Conservation (phyloP, 164 flowering plant genomes). For the Paratinospora sagittata region DNA sequence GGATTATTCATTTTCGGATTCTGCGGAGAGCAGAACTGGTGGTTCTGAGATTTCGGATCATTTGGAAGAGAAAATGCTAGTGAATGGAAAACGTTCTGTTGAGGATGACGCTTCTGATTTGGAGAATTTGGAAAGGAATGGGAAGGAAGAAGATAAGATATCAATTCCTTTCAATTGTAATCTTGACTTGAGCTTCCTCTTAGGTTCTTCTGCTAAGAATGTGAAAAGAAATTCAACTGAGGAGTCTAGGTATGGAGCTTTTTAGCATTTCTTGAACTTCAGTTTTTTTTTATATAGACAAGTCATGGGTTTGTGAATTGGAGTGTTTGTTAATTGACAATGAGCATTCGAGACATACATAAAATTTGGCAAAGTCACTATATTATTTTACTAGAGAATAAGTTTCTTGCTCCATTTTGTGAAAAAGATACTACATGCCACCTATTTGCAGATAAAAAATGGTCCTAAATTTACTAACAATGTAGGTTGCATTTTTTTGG, state of each 20-base stretch:
- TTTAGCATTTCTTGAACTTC: background rate
- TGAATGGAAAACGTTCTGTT: constrained; percentile 18
- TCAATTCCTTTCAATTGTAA: constrained; percentile 24
- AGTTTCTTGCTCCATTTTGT: no score
- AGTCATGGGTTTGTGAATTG: no score
- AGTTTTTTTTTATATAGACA: background rate
- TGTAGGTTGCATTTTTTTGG: no score
- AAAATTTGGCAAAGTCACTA: no score
- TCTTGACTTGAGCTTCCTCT: constrained; percentile 33
- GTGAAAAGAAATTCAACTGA: constrained; percentile 13
- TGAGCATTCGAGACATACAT: no score
- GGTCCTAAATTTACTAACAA: no score
- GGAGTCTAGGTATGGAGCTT: constrained; percentile 39
- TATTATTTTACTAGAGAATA: no score
- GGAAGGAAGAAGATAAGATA: constrained; percentile 13
- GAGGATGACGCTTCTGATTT: constrained; percentile 10
- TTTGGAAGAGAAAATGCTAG: constrained; percentile 17
- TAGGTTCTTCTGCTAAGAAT: constrained; percentile 27
- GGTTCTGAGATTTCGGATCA: constrained; percentile 8
- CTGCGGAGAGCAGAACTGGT: constrained; percentile 13
- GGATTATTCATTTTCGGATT: constrained; percentile 39
- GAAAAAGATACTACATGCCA: background rate
- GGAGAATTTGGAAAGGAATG: constrained; percentile 12
- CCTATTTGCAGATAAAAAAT: no score
- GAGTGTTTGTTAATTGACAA: no score